Conservation (phyloP, 805 yeast genomes). For the Candida pseudoglaebosa region DNA sequence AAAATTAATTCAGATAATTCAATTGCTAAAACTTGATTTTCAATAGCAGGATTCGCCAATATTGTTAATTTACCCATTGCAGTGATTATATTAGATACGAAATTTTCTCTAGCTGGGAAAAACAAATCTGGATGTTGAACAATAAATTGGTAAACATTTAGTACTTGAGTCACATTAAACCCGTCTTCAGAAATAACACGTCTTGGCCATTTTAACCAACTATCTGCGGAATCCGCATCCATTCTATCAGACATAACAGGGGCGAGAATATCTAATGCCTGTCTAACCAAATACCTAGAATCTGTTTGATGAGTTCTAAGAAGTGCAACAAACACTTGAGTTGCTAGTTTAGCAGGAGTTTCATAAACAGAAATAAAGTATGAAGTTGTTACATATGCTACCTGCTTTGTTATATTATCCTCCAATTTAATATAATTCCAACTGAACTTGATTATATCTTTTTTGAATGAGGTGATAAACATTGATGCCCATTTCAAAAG, state of each 20-base stretch:
- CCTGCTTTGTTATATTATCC: constrained; percentile 84
- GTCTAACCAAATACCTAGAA: constrained; percentile 75
- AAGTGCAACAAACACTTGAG: constrained; percentile 88
- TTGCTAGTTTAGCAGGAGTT: constrained; percentile 82
- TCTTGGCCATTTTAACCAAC: constrained; percentile 94
- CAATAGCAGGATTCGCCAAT: constrained; percentile 69
- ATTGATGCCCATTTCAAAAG: constrained; percentile 66
- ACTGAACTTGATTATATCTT: constrained; percentile 86
- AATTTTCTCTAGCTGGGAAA: constrained; percentile 82
- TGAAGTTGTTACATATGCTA: constrained; percentile 86
- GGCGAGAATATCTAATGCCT: constrained; percentile 83
- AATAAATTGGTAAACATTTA: constrained; percentile 84
- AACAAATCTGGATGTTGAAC: constrained; percentile 82
- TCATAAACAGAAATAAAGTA: constrained; percentile 84
- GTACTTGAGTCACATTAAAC: constrained; percentile 77
- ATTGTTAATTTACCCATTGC: constrained; percentile 90
- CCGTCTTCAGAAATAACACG: constrained; percentile 89
- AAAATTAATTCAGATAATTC: constrained; percentile 84
- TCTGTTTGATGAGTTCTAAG: constrained; percentile 82
- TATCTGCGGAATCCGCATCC: constrained; percentile 49
- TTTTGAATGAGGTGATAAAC: constrained; percentile 56
- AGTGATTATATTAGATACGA: constrained; percentile 80
- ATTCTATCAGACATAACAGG: constrained; percentile 77
- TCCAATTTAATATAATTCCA: constrained; percentile 92
- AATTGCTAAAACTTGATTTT: constrained; percentile 80